Base-by-base conservation (phyloP, 2,329 filamentous ascomycete genomes). In the Fragosphaeria purpurea region DNA sequence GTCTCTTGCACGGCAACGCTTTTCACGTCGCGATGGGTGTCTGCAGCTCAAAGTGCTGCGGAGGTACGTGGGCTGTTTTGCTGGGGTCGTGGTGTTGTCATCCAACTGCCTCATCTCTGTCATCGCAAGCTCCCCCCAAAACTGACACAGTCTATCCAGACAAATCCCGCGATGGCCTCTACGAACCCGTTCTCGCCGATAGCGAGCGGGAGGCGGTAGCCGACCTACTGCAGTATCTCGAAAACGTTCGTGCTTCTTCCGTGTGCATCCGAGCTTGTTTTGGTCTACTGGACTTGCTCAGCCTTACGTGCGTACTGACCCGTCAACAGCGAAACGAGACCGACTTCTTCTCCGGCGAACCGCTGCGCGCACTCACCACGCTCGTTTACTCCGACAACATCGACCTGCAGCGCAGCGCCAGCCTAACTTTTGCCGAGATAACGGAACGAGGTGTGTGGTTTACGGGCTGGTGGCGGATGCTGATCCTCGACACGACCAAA, bases 301-400 rank as follows among this genome's bases (percentile, higher is more conserved):
- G 4, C 13, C 64, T 73, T 63, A 70, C 60, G 50, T 41, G 32
- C 39, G 44, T 44, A 47, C 38, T 5, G 7, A 11, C 54, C 33
- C 10, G 5, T 37, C 11, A 22, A 54, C 66, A 96, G 93, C 85
- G 93, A 65, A 86, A 84, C 64, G 93, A 98, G 68, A 97, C 90
- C 61, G 91, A 98, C 69, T 98, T 98, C 80, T 98, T 98, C 71
- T 85, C 87, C 39, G 93, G 93, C 69, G 90, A 96, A 64, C 93
- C 93, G 44, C 81, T 98, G 52, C 86, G 86, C 69, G 91, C 93
- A 44, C 74, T 98, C 51, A 96, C 88, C 69, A 98, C 91, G 10
- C 79, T 98, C 32, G 93, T 98, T 52, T 98, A 95, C 67, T 98
- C 93, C 52, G 90, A 97, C 69, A 98, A 98, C 71, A 90, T 98